Evolutionary conservation across 2,329 filamentous ascomycete species (phyloP).

Genomic region (Chaetothyriales sp.): DNA sequence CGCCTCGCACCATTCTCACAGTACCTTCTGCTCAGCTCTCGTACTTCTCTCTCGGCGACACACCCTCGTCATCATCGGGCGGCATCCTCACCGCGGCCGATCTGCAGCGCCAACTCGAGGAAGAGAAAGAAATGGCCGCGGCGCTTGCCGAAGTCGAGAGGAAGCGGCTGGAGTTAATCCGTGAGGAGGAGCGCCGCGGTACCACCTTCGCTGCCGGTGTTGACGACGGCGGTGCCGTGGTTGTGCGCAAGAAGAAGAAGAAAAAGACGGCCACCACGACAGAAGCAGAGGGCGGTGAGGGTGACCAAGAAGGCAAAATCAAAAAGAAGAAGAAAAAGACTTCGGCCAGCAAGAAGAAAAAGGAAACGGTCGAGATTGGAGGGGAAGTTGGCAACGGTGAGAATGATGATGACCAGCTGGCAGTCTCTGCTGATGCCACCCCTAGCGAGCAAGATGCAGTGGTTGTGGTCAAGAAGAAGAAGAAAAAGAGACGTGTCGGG

Average conservation of each 20-base stretch:
- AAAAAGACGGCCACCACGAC: constrained; percentile 21
- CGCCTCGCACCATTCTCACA: constrained; percentile 56
- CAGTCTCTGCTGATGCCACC: background rate
- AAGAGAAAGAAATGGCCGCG: constrained; percentile 76
- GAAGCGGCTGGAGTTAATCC: constrained; percentile 66
- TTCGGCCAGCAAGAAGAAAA: constrained; percentile 11
- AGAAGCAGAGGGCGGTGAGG: background rate
- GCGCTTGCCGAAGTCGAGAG: constrained; percentile 82
- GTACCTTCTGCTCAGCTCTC: constrained; percentile 77
- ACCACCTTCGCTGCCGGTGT: constrained; percentile 33
- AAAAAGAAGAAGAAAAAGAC: constrained; percentile 15
- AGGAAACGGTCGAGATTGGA: constrained; percentile 4
- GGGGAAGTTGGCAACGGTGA: background rate
- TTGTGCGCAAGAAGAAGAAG: constrained; percentile 49
- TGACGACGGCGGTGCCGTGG: constrained; percentile 30
- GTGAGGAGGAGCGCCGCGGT: constrained; percentile 28
- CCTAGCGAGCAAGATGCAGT: background rate
- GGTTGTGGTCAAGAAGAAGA: background rate
- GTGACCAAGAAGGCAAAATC: constrained; percentile 3
- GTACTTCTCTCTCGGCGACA: constrained; percentile 51
- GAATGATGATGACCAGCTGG: background rate
- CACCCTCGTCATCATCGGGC: constrained; percentile 20
- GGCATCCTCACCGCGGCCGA: constrained; percentile 18
- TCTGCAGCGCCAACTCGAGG: constrained; percentile 51
- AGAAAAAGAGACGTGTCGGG: background rate